Conservation (phyloP, 2,329 filamentous ascomycete genomes). For the Mariannaea elegans region DNA sequence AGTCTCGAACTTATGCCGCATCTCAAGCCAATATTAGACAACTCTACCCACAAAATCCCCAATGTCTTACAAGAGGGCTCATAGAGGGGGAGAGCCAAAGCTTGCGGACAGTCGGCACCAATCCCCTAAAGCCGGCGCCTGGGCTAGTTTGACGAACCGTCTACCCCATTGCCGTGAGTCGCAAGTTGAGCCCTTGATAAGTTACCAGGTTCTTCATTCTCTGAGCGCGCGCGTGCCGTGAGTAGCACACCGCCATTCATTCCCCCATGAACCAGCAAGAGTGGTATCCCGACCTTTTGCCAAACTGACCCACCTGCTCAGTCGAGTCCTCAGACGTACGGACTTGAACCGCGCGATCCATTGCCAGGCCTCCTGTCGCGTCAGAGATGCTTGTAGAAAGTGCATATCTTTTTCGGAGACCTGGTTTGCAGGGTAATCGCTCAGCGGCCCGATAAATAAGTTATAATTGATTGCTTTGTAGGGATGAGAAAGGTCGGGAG, state of each 20-base stretch:
- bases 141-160: not conserved
- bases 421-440: too few relatives aligned
- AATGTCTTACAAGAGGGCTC: too few relatives aligned
- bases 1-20: not conserved
- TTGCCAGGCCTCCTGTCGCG: too few relatives aligned
- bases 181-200: not conserved
- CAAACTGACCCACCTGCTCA: constrained; percentile 4
- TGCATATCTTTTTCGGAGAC: too few relatives aligned
- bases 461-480: too few relatives aligned
- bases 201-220: not conserved
- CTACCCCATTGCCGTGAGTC: not conserved
- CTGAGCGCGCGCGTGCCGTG: not conserved
- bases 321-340: not conserved
- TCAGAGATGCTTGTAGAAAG: too few relatives aligned
- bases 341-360: not conserved
- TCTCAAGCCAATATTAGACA: not conserved
- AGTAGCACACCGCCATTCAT: constrained; percentile 17
- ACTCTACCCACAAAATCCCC: too few relatives aligned
- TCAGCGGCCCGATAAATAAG: too few relatives aligned
- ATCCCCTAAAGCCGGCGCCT: not conserved
- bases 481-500: too few relatives aligned
- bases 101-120: not conserved
- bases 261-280: not conserved
- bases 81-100: too few relatives aligned
- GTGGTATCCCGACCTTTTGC: not conserved